phyloP scores from a whole-genome alignment of 2,329 filamentous ascomycete species.

The Alternaria atra region DNA sequence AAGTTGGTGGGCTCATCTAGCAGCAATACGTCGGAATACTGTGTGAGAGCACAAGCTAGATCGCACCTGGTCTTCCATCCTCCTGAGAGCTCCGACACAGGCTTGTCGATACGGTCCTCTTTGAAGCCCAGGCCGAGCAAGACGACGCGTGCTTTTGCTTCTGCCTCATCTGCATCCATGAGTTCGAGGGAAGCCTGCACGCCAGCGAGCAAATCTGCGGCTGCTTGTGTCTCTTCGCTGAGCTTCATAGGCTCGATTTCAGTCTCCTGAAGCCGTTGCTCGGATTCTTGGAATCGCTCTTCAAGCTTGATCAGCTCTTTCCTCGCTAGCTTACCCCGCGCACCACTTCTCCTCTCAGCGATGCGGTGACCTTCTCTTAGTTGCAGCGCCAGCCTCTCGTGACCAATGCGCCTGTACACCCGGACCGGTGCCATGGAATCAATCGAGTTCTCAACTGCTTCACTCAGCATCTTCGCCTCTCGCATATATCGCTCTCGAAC shows the following conservation, averaged over 20 bases:
- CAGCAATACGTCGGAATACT: constrained; percentile 79
- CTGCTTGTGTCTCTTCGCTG: constrained; percentile 72
- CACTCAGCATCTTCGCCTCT: constrained; percentile 69
- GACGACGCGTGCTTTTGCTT: constrained; percentile 68
- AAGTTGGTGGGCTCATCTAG: constrained; percentile 91
- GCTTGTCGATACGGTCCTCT: constrained; percentile 66
- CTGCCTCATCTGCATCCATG: constrained; percentile 68
- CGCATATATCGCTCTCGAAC: constrained; percentile 64
- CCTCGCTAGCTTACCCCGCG: constrained; percentile 76
- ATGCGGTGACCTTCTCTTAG: constrained; percentile 77
- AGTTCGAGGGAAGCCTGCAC: constrained; percentile 72
- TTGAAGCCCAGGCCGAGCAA: constrained; percentile 77
- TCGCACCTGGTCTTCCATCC: constrained; percentile 60
- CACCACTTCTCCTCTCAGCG: constrained; percentile 76
- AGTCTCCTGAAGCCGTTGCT: constrained; percentile 60
- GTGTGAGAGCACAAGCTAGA: constrained; percentile 67
- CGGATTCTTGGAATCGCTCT: constrained; percentile 68
- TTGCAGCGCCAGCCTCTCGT: constrained; percentile 68
- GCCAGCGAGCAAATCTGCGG: constrained; percentile 73
- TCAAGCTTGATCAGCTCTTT: constrained; percentile 77
- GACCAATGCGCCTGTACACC: constrained; percentile 68
- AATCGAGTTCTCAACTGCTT: constrained; percentile 64
- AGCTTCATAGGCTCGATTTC: constrained; percentile 66
- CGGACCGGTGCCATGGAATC: constrained; percentile 67
- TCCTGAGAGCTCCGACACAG: constrained; percentile 74